Evolutionary conservation across 2,329 filamentous ascomycete species (phyloP).

Genomic region (Fusarium sp.): DNA sequence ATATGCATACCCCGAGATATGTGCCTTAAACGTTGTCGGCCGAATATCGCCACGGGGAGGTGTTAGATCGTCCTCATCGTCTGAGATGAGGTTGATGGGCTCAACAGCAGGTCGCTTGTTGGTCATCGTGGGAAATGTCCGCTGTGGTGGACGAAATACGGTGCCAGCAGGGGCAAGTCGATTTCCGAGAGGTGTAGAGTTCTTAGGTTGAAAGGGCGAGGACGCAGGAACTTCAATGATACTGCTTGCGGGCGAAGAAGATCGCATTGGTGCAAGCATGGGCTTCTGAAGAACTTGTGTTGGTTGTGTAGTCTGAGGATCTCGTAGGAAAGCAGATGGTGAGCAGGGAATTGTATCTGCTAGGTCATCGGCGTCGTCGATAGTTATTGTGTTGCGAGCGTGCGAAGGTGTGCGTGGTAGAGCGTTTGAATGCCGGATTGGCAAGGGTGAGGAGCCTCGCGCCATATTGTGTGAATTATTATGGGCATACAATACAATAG

Average conservation of each 20-base stretch:
- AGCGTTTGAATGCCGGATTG: constrained; percentile 49
- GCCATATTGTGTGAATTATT: constrained; percentile 46
- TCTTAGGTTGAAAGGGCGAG: constrained; percentile 73
- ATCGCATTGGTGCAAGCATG: constrained; percentile 49
- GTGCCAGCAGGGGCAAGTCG: constrained; percentile 83
- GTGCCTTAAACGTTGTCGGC: constrained; percentile 67
- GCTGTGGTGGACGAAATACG: constrained; percentile 67
- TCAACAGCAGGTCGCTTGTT: constrained; percentile 56
- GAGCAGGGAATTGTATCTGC: constrained; percentile 62
- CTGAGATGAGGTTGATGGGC: constrained; percentile 62
- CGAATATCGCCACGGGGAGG: constrained; percentile 72
- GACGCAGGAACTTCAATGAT: constrained; percentile 88
- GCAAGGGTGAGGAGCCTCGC: constrained; percentile 50
- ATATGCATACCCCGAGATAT: constrained; percentile 59
- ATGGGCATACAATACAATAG: constrained; percentile 15
- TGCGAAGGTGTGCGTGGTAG: constrained; percentile 48
- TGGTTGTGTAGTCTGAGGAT: constrained; percentile 56
- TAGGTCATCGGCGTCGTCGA: constrained; percentile 61
- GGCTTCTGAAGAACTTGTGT: constrained; percentile 62
- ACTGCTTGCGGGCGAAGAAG: constrained; percentile 61
- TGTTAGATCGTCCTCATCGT: constrained; percentile 60
- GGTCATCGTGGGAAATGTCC: constrained; percentile 40
- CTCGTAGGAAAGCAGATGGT: constrained; percentile 54
- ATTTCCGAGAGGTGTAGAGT: constrained; percentile 58
- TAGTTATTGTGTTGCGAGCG: constrained; percentile 39